A percentile compares a stretch with the other conserved stretches of the same genome.
phyloP scores from a whole-genome alignment of 306 rosid species.

The Gastrolobium villosum region DNA sequence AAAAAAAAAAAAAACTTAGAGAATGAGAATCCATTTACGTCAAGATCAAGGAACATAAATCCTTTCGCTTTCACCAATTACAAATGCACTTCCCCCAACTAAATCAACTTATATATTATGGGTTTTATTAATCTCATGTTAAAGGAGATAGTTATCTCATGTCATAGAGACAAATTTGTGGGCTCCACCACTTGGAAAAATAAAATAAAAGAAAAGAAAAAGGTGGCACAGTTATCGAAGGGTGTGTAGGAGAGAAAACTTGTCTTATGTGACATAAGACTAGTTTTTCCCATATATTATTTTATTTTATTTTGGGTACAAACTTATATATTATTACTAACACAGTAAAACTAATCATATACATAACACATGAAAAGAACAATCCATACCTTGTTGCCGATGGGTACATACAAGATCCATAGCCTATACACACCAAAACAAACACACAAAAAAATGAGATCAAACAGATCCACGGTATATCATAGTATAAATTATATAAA shows the following conservation, averaged over 20 bases:
- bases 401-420: slow-evolving; percentile 97
- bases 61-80: slow-evolving; percentile 25
- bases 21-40: slow-evolving; percentile 64
- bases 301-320: too few relatives aligned
- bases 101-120: too few relatives aligned
- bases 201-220: too few relatives aligned
- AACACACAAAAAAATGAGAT: neutral
- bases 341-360: neutral
- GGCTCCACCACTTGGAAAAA: too few relatives aligned
- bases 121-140: too few relatives aligned
- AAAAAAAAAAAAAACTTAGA: neutral
- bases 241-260: too few relatives aligned
- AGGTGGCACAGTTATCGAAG: too few relatives aligned
- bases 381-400: slow-evolving; percentile 74
- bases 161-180: too few relatives aligned
- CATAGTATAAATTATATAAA: too few relatives aligned
- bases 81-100: neutral
- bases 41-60: slow-evolving; percentile 64
- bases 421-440: slow-evolving; percentile 59
- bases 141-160: too few relatives aligned
- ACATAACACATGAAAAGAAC: neutral
- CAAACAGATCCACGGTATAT: neutral
- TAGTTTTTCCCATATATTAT: too few relatives aligned
- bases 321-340: neutral
- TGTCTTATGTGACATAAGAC: too few relatives aligned